A percentile compares a stretch with the other conserved stretches of the same genome.
phyloP scores from a whole-genome alignment of 345 rosid genomes.

The Trapa incisa region DNA sequence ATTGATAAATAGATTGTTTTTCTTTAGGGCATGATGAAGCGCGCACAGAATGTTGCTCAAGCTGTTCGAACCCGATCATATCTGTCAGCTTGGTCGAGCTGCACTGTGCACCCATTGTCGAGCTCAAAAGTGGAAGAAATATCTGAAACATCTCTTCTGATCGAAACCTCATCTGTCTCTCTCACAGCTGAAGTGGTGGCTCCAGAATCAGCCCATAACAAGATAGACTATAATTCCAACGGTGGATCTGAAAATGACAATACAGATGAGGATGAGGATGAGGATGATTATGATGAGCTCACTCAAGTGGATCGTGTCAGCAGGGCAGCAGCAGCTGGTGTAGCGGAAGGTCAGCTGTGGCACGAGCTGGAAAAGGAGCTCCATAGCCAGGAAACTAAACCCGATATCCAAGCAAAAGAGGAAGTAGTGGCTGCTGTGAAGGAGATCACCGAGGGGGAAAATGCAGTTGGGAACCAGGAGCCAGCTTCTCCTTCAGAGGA shows the following conservation, averaged over 20 bases:
- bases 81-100: slow-evolving; percentile 75
- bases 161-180: slow-evolving; percentile 36
- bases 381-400: slow-evolving; percentile 45
- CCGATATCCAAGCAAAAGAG: slow-evolving; percentile 38
- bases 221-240: slow-evolving; percentile 26
- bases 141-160: slow-evolving; percentile 33
- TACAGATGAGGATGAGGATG: slow-evolving; percentile 77
- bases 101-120: slow-evolving; percentile 30
- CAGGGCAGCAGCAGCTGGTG: slow-evolving; percentile 33
- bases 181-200: slow-evolving; percentile 18
- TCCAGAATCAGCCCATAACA: slow-evolving; percentile 20
- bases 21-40: slow-evolving; percentile 72
- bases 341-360: slow-evolving; percentile 74
- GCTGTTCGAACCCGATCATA: slow-evolving; percentile 77
- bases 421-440: slow-evolving; percentile 74
- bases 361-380: slow-evolving; percentile 78
- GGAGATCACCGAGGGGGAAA: slow-evolving; percentile 72
- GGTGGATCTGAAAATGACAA: slow-evolving; percentile 39
- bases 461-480: slow-evolving; percentile 24
- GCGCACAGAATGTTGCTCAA: slow-evolving; percentile 81
- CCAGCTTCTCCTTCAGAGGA: slow-evolving; percentile 28
- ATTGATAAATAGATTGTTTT: background rate
- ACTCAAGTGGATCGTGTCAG: slow-evolving; percentile 24
- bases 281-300: slow-evolving; percentile 34
- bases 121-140: slow-evolving; percentile 33